Conservation (phyloP, 129 eudicot species). For the Saussurea involucrata region DNA sequence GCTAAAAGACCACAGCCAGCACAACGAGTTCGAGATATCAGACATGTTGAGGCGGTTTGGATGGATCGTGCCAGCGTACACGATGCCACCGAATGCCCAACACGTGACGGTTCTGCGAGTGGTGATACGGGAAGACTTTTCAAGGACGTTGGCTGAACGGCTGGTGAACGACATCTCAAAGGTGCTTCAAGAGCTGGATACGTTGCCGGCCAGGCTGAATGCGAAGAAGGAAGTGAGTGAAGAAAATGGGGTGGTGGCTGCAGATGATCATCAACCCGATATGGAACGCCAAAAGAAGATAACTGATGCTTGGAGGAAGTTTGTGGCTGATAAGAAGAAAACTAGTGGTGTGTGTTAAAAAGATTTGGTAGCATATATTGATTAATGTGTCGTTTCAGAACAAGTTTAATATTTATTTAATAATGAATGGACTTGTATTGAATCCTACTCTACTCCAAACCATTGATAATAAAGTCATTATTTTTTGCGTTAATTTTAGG, state of each 20-base stretch:
- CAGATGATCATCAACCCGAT: conserved; percentile 42
- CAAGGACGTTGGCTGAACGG: conserved; percentile 75
- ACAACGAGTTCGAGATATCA: conserved; percentile 78
- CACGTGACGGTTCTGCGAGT: conserved; percentile 76
- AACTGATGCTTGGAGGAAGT: conserved; percentile 70
- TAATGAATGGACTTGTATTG: neutral
- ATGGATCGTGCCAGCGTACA: conserved; percentile 95
- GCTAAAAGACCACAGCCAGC: conserved; percentile 62
- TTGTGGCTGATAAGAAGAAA: conserved; percentile 78
- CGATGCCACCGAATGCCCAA: conserved; percentile 83
- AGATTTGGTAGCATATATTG: neutral
- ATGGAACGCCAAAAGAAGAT: conserved; percentile 57
- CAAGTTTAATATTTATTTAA: too few species aligned
- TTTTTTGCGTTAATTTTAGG: neutral
- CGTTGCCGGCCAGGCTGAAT: conserved; percentile 43
- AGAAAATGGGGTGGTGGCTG: conserved; percentile 23
- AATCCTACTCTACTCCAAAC: neutral
- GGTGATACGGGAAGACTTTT: conserved; percentile 78
- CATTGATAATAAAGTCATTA: neutral
- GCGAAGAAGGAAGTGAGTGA: conserved; percentile 38
- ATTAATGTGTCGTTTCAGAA: too few species aligned
- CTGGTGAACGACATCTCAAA: conserved; percentile 58
- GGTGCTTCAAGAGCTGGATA: conserved; percentile 71
- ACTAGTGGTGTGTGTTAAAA: conserved; percentile 66
- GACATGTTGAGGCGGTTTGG: conserved; percentile 82